Conservation (phyloP, 768 basidiomycete species). For the Mycena belliarum region DNA sequence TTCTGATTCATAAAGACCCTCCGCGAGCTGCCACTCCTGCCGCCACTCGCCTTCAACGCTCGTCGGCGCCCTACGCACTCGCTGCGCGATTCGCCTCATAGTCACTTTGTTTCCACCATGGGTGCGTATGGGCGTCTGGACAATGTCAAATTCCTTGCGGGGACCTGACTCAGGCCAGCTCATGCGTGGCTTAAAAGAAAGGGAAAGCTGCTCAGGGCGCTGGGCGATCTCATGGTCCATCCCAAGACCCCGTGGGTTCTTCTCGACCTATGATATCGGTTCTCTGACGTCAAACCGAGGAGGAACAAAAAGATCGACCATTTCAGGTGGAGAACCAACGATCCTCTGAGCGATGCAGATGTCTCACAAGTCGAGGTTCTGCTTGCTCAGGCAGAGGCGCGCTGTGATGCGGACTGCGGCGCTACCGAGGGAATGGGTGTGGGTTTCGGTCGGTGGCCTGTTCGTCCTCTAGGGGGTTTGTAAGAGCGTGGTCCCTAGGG, state of each 20-base stretch:
- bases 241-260: conserved; percentile 2
- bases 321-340: conserved; percentile 10
- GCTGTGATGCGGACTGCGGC: too few relatives aligned
- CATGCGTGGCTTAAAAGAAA: conserved; percentile 7
- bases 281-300: neutral
- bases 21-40: too few relatives aligned
- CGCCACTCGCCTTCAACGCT: too few relatives aligned
- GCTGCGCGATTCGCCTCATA: too few relatives aligned
- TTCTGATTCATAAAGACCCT: too few relatives aligned
- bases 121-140: conserved; percentile 5
- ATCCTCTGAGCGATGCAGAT: conserved; percentile 9
- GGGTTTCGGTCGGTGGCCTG: too few relatives aligned
- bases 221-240: conserved; percentile 11
- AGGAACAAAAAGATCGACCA: conserved; percentile 11
- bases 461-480: too few relatives aligned
- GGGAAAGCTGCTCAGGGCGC: neutral
- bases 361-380: neutral
- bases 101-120: too few relatives aligned
- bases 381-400: conserved; percentile 8
- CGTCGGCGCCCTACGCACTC: too few relatives aligned
- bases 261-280: neutral
- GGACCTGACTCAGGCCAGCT: conserved; percentile 4
- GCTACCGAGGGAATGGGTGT: too few relatives aligned
- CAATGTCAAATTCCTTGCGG: neutral
- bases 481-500: too few relatives aligned